Base-by-base conservation (phyloP, 2,329 filamentous ascomycete species). In the Claviceps sp. region DNA sequence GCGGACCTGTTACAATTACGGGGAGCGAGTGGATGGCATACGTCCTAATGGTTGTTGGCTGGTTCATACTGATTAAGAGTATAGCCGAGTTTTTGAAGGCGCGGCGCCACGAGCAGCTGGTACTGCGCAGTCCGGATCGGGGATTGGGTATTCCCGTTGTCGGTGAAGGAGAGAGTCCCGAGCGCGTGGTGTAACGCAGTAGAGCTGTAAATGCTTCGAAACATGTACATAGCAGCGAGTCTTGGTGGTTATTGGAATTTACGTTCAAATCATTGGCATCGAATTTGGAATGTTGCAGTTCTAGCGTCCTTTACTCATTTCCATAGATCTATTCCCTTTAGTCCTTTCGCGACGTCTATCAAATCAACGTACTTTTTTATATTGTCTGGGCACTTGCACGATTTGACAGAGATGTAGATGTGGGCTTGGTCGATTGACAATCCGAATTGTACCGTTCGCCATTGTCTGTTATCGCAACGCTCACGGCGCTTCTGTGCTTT, bases 61-160 rank as follows among this genome's bases (percentile, higher is more conserved):
- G 93, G 93, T 97, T 97, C 63, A 89, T 98, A 56, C 73, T 98
- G 56, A 97, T 98, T 64, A 81, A 90, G 67, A 84, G 89, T n/a
- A 82, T 95, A 18, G 89, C 85, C 60, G 90, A 97, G 65, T 98
- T 93, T 65, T 70, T 97, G 56, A 81, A 84, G 59, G 93, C 89
- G 40, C 79, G 91, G 64, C 78, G 89, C 62, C 93, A 97, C 64
- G 93, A 98, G 71, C 87, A 93, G 66, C 74, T 98, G 49, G 89
- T 98, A 5, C 72, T 96, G 58, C 90, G 95, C 65, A 95, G 89
- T 65, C 93, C 93, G 0, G 90, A 95, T 61, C 78, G 93, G 38
- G 90, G 91, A 2, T 72, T 97, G 50, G 83, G 82, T 18, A 79
- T 95, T 42, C 85, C 93, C 2, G 78, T 98, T 53, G 87, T 98